phyloP scores from a whole-genome alignment of 1,139 yeast genomes.

The Yamadazyma buinensis region DNA sequence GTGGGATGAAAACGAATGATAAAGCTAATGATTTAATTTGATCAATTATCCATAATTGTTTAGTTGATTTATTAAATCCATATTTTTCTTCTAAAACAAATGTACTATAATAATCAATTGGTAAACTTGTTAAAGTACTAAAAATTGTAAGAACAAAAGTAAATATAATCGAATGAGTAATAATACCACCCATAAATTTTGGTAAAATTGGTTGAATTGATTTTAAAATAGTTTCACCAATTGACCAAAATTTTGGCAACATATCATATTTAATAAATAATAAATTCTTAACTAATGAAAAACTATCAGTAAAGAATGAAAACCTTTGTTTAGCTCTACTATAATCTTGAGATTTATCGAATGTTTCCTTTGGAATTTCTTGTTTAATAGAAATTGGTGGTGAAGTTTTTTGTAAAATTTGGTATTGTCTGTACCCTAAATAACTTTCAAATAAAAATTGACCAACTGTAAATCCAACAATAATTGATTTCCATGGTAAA shows the following conservation, averaged over 20 bases:
- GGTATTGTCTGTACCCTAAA: slow-evolving; percentile 73
- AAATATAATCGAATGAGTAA: slow-evolving; percentile 68
- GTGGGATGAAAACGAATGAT: slow-evolving; percentile 60
- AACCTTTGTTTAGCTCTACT: slow-evolving; percentile 79
- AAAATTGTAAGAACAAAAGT: slow-evolving; percentile 41
- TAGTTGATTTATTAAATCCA: slow-evolving; percentile 87
- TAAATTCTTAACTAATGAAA: slow-evolving; percentile 53
- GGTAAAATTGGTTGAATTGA: slow-evolving; percentile 34
- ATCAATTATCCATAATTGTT: slow-evolving; percentile 68
- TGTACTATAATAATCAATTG: slow-evolving; percentile 68
- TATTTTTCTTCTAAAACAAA: slow-evolving; percentile 89
- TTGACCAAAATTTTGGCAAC: slow-evolving; percentile 66
- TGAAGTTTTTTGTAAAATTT: slow-evolving; percentile 50
- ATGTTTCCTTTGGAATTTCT: slow-evolving; percentile 68
- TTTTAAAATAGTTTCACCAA: slow-evolving; percentile 42
- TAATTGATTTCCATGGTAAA: slow-evolving; percentile 76
- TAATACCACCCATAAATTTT: slow-evolving; percentile 47
- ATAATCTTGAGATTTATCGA: slow-evolving; percentile 74
- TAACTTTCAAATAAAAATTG: slow-evolving; percentile 74
- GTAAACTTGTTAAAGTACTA: slow-evolving; percentile 55
- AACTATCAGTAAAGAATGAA: slow-evolving; percentile 53
- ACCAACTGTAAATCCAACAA: slow-evolving; percentile 71
- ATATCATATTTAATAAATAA: slow-evolving; percentile 57
- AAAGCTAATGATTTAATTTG: slow-evolving; percentile 57
- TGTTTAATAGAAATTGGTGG: slow-evolving; percentile 64